These are phyloP conservation scores for Salvia miltiorrhiza DNA, from an alignment of 257 asterid species.

Conservation along the genomic window DNA sequence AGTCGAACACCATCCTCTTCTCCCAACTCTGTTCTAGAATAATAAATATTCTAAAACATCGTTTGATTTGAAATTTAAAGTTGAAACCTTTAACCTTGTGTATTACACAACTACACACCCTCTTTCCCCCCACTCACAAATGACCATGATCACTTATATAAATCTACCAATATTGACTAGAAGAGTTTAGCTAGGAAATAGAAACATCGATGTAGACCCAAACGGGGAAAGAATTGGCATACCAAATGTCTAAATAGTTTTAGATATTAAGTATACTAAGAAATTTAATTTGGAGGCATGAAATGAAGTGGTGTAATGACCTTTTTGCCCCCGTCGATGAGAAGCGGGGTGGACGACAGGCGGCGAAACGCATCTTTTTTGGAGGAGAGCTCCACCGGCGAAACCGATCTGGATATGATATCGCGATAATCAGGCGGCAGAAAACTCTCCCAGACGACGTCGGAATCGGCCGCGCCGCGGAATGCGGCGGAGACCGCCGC, in stretches of 20 bases:
- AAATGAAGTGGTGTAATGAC: constrained; percentile 21
- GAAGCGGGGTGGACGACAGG: constrained; percentile 52
- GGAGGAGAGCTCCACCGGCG: constrained; percentile 37
- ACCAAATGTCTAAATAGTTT: too few relatives aligned
- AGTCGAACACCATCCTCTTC: too few relatives aligned
- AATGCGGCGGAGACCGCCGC: constrained; percentile 35
- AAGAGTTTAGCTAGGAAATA: neutral
- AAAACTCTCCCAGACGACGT: constrained; percentile 55
- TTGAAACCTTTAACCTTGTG: too few relatives aligned
- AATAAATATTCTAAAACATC: too few relatives aligned
- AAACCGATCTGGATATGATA: constrained; percentile 36
- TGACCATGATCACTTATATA: neutral
- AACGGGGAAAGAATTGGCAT: neutral
- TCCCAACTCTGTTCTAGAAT: too few relatives aligned
- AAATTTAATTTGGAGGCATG: neutral
- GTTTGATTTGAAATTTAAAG: too few relatives aligned
- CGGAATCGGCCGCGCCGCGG: constrained; percentile 49
- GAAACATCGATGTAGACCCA: neutral
- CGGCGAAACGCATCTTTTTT: constrained; percentile 52
- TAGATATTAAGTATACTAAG: too few relatives aligned
- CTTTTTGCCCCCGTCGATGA: constrained; percentile 66
- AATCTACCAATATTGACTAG: neutral
- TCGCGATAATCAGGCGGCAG: constrained; percentile 54
- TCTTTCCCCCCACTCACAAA: too few relatives aligned
- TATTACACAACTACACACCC: too few relatives aligned